Percentiles rank a stretch among this genome's conserved stretches.
These are phyloP conservation scores for Coemansia sp. DNA, from an alignment of 192 early-diverging fungal species.

Conservation along the genomic window DNA sequence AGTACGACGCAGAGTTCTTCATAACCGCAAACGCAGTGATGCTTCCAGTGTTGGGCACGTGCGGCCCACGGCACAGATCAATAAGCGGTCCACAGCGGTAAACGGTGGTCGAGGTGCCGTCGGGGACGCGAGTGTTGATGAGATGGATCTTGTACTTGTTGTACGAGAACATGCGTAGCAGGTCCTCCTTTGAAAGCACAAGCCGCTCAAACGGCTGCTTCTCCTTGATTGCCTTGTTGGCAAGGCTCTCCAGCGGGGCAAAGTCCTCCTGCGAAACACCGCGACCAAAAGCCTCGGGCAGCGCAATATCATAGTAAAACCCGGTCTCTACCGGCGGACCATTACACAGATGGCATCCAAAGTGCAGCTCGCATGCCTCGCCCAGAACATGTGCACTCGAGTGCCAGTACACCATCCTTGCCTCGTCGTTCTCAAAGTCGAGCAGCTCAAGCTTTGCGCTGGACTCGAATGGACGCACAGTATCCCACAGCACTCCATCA, in stretches of 20 bases:
- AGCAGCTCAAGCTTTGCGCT: conserved; percentile 84
- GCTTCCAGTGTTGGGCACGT: conserved; percentile 90
- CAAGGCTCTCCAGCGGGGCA: conserved; percentile 82
- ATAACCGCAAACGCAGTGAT: conserved; percentile 92
- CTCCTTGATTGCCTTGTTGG: conserved; percentile 87
- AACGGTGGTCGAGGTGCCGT: conserved; percentile 93
- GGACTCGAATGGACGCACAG: conserved; percentile 81
- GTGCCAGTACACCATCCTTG: conserved; percentile 97
- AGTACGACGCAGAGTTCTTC: conserved; percentile 99
- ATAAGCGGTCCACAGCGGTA: conserved; percentile 99
- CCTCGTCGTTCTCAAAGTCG: conserved; percentile 93
- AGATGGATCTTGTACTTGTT: conserved; percentile 98
- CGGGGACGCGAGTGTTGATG: conserved; percentile 89
- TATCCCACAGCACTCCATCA: conserved; percentile 87
- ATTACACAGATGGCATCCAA: conserved; percentile 96
- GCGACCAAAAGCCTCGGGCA: conserved; percentile 63
- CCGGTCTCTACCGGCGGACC: conserved; percentile 94
- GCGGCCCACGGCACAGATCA: conserved; percentile 95
- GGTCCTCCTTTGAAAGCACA: conserved; percentile 81
- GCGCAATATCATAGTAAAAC: conserved; percentile 97
- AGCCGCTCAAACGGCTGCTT: conserved; percentile 95
- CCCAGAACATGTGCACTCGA: conserved; percentile 97
- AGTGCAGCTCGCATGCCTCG: conserved; percentile 96
- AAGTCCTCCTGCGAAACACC: conserved; percentile 85
- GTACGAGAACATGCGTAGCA: conserved; percentile 97